Conservation (phyloP, 805 yeast species). For the Brettanomyces bruxellensis region DNA sequence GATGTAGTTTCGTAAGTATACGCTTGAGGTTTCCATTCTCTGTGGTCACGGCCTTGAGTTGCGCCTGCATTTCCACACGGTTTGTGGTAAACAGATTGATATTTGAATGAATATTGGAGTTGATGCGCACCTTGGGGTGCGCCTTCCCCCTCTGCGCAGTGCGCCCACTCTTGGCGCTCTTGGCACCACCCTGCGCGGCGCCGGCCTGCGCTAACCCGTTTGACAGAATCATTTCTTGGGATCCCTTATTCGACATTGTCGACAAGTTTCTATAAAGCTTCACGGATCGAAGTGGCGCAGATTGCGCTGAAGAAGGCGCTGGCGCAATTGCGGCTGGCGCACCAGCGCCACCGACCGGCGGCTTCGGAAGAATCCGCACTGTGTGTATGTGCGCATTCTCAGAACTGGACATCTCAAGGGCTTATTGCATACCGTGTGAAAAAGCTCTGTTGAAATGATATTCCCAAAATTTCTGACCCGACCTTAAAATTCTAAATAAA, state of each 20-base stretch:
- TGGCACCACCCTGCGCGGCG: background rate
- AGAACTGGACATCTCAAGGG: too few relatives aligned
- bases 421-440: too few relatives aligned
- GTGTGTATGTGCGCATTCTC: too few relatives aligned
- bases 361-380: background rate
- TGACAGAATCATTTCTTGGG: constrained; percentile 25
- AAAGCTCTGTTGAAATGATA: too few relatives aligned
- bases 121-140: constrained; percentile 14
- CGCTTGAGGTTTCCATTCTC: constrained; percentile 36
- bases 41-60: constrained; percentile 32
- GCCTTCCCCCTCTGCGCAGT: background rate
- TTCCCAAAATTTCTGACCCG: too few relatives aligned
- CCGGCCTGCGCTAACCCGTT: constrained; percentile 9
- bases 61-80: constrained; percentile 25
- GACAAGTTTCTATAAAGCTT: constrained; percentile 10
- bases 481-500: too few relatives aligned
- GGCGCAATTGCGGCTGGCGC: background rate
- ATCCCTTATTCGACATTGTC: constrained; percentile 15
- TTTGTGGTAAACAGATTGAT: constrained; percentile 24
- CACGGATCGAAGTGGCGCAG: constrained; percentile 3
- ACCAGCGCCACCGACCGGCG: background rate
- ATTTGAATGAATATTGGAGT: constrained; percentile 29
- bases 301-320: background rate
- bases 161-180: constrained; percentile 8
- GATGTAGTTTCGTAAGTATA: constrained; percentile 29